Conservation (phyloP, 306 rosid genomes). For the Glycine tomentella region DNA sequence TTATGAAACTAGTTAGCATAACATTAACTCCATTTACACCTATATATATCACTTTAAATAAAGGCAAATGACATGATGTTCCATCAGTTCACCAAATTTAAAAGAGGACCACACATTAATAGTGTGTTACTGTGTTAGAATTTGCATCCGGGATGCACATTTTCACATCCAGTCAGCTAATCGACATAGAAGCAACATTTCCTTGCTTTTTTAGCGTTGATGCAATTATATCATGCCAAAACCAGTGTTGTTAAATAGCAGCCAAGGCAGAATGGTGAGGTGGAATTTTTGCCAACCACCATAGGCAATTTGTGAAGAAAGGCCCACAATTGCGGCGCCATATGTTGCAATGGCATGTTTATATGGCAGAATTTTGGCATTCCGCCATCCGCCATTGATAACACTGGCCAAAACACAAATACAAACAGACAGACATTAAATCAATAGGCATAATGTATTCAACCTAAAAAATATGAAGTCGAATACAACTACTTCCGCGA, state of each 20-base stretch:
- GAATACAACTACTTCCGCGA: background rate
- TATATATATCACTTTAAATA: background rate
- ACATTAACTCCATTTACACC: background rate
- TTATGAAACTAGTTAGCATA: constrained; percentile 2
- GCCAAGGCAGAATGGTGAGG: too few species aligned
- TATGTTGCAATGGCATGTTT: too few species aligned
- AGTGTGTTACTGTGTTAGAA: background rate
- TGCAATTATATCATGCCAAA: background rate
- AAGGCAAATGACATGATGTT: constrained; percentile 9
- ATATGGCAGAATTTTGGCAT: too few species aligned
- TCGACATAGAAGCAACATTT: background rate
- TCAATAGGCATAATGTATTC: constrained; percentile 10
- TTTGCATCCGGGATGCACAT: background rate
- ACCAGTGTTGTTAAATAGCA: too few species aligned
- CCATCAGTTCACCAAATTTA: constrained; percentile 29
- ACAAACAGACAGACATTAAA: background rate
- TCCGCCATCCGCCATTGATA: too few species aligned
- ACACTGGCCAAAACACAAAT: background rate
- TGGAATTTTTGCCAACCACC: too few species aligned
- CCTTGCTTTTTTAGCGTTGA: background rate
- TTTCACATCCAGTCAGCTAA: background rate
- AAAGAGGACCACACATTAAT: background rate
- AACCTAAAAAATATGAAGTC: background rate
- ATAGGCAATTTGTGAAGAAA: too few species aligned
- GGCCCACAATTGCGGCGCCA: too few species aligned